Percentiles rank a stretch among this genome's conserved stretches.
Conservation (phyloP, 305 asterid genomes). For the Fraxinus xanthoxyloides region DNA sequence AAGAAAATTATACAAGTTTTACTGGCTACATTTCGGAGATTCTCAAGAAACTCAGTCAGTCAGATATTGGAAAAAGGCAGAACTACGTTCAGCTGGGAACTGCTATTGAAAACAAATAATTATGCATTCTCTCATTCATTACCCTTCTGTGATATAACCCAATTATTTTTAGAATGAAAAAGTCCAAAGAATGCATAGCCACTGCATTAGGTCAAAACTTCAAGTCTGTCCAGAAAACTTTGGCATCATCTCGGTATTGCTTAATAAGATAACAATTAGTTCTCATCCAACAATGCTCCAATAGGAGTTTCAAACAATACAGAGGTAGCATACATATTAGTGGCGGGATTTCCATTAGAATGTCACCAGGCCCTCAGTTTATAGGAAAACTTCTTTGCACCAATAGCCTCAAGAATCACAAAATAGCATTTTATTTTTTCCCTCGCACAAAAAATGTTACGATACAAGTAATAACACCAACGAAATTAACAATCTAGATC, state of each 20-base stretch:
- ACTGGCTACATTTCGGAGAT: slow-evolving; percentile 7
- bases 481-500: neutral
- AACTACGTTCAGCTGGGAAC: neutral
- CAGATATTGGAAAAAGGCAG: neutral
- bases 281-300: neutral
- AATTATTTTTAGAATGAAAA: neutral
- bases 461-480: neutral
- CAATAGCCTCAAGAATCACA: neutral
- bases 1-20: neutral
- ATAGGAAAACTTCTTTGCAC: neutral
- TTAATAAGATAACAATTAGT: neutral
- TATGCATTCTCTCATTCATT: neutral
- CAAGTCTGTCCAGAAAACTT: neutral
- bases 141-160: neutral
- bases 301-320: neutral
- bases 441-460: neutral
- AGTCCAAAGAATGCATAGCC: neutral
- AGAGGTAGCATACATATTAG: neutral
- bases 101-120: neutral
- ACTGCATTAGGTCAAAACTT: neutral
- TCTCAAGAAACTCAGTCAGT: neutral
- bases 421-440: neutral
- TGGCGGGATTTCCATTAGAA: neutral
- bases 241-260: neutral
- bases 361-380: neutral